A percentile compares a stretch with the other conserved stretches of the same genome.
Conservation (phyloP, 768 basidiomycete species). For the Pleurotus cornucopiae region DNA sequence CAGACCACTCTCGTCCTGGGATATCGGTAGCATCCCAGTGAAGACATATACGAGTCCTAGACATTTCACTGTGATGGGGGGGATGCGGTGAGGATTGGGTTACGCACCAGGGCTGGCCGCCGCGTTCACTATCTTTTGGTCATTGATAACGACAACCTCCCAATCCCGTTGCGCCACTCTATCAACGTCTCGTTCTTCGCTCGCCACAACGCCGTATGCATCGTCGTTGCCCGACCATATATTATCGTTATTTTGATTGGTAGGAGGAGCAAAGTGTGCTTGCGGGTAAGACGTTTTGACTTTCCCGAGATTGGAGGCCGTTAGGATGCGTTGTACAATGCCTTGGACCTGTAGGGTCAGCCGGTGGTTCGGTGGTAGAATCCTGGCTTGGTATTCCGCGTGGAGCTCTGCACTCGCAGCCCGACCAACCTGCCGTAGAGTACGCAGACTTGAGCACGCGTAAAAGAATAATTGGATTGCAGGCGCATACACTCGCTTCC, state of each 20-base stretch:
- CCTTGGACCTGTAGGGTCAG: conserved; percentile 62
- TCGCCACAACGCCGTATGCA: conserved; percentile 15
- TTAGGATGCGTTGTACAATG: conserved; percentile 66
- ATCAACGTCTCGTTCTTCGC: conserved; percentile 12
- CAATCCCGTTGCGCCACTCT: conserved; percentile 40
- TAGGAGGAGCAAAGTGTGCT: conserved; percentile 13
- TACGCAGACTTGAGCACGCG: not conserved
- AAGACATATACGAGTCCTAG: conserved; percentile 79
- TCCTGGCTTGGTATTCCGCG: conserved; percentile 43
- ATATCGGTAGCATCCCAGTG: conserved; percentile 82
- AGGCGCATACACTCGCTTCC: conserved; percentile 48
- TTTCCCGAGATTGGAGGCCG: conserved; percentile 66
- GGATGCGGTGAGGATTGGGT: not conserved
- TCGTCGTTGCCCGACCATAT: conserved; percentile 31
- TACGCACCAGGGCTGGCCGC: conserved; percentile 64
- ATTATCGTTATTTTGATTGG: conserved; percentile 14
- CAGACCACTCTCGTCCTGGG: conserved; percentile 73
- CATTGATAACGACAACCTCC: conserved; percentile 78
- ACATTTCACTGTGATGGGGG: not conserved
- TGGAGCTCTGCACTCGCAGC: conserved; percentile 37
- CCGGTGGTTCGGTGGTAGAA: conserved; percentile 67
- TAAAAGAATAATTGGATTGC: not conserved
- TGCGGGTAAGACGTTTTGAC: conserved; percentile 29
- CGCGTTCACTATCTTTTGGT: conserved; percentile 69
- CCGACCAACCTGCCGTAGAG: conserved; percentile 36